A percentile compares a stretch with the other conserved stretches of the same genome.
phyloP scores from a whole-genome alignment of 805 yeast genomes.

The Ogataea naganishii region DNA sequence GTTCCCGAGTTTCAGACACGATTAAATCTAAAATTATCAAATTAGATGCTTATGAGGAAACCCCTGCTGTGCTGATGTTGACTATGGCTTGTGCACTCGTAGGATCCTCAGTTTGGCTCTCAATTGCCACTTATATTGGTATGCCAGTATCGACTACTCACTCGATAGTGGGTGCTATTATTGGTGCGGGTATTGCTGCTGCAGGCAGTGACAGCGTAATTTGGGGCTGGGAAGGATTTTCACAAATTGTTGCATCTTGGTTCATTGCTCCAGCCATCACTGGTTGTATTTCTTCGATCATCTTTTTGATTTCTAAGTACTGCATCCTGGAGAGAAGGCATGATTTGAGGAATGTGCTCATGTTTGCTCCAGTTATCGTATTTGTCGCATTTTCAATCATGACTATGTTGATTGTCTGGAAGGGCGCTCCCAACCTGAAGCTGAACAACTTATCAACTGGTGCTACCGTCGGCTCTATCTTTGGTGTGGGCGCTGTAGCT shows the following conservation, averaged over 20 bases:
- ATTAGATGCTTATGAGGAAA: conserved; percentile 34
- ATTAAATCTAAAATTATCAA: conserved; percentile 59
- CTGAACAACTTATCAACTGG: conserved; percentile 44
- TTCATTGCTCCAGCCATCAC: conserved; percentile 68
- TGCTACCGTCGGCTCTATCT: conserved; percentile 47
- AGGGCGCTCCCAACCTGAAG: conserved; percentile 65
- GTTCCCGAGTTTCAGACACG: conserved; percentile 67
- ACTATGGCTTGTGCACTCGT: conserved; percentile 69
- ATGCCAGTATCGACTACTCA: conserved; percentile 82
- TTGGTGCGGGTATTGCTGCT: conserved; percentile 70
- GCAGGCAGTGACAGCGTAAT: conserved; percentile 48
- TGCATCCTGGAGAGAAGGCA: conserved; percentile 52
- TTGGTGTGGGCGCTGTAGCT: conserved; percentile 60
- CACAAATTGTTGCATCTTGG: conserved; percentile 74
- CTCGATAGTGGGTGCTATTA: conserved; percentile 67
- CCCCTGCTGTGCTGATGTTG: conserved; percentile 67
- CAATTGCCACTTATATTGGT: conserved; percentile 57
- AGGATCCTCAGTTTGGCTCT: conserved; percentile 66
- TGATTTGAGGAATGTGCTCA: conserved; percentile 45
- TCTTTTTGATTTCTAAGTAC: conserved; percentile 53
- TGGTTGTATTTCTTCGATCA: conserved; percentile 49
- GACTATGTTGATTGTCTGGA: conserved; percentile 74
- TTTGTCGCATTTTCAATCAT: conserved; percentile 51
- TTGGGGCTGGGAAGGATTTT: conserved; percentile 74
- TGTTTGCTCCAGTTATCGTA: conserved; percentile 52